Conservation (phyloP, 169 alveolate species). For the Plasmodium gallinaceum region DNA sequence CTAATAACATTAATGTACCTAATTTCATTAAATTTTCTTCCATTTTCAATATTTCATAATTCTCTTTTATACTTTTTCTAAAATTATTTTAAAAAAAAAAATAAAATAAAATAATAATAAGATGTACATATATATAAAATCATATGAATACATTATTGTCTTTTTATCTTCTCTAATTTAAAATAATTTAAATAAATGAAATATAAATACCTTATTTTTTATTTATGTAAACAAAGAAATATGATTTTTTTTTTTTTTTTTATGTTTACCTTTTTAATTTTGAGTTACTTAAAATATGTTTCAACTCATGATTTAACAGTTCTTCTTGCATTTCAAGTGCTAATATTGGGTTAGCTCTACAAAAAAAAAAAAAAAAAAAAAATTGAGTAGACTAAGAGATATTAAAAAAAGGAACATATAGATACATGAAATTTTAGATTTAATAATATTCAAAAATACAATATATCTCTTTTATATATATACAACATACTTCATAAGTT, state of each 20-base stretch:
- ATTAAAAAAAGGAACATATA: neutral
- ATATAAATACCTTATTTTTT: neutral
- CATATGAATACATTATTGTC: neutral
- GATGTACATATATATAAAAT: neutral
- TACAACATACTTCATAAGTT: constrained; percentile 56
- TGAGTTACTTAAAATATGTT: constrained; percentile 37
- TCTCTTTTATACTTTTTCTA: constrained; percentile 62
- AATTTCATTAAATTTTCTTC: constrained; percentile 90
- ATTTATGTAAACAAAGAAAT: neutral
- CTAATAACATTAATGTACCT: constrained; percentile 85
- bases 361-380: neutral
- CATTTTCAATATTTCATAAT: constrained; percentile 76
- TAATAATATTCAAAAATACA: neutral
- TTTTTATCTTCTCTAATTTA: neutral
- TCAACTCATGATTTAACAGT: constrained; percentile 48
- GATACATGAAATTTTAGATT: neutral
- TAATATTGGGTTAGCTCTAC: constrained; percentile 50
- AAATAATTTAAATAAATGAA: neutral
- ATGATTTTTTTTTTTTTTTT: neutral
- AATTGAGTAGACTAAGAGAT: neutral
- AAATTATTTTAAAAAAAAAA: constrained; percentile 2
- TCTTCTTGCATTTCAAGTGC: constrained; percentile 75
- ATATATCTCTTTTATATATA: neutral
- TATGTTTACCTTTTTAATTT: constrained; percentile 41
- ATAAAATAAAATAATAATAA: neutral